A percentile compares a stretch with the other conserved stretches of the same genome.
Conservation (phyloP, 768 basidiomycete genomes). For the Mycena epipterygia region DNA sequence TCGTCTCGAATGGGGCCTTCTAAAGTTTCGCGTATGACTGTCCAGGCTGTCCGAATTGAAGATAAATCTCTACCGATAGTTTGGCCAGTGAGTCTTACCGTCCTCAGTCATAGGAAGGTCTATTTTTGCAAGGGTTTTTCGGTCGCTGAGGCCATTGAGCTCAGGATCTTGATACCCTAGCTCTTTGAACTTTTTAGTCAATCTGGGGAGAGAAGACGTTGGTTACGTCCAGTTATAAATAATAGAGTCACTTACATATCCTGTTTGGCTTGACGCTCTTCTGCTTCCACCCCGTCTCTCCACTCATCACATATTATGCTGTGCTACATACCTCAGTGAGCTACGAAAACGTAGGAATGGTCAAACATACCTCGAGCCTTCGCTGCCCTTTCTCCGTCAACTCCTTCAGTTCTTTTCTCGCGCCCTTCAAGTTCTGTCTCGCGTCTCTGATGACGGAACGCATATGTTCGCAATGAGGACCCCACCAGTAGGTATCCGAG, state of each 20-base stretch:
- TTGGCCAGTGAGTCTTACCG: neutral
- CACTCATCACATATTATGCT: neutral
- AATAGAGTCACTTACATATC: neutral
- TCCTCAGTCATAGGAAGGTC: neutral
- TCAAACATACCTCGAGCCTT: neutral
- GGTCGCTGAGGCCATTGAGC: neutral
- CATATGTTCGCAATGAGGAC: neutral
- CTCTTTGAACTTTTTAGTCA: neutral
- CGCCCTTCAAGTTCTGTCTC: neutral
- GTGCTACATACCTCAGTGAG: neutral
- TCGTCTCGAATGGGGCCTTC: conserved; percentile 9
- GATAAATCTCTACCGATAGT: neutral
- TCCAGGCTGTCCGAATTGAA: neutral
- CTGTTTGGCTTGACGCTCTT: neutral
- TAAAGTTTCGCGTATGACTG: neutral
- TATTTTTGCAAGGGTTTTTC: neutral
- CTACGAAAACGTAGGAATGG: neutral
- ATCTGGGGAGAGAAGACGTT: neutral
- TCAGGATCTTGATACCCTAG: neutral
- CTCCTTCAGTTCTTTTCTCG: neutral
- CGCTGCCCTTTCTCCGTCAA: neutral
- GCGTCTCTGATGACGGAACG: neutral
- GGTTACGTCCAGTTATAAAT: neutral
- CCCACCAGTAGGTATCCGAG: neutral
- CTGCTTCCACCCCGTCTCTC: neutral